Evolutionary conservation across 2,329 filamentous ascomycete genomes (phyloP).

Genomic region (Verticillium klebahnii): DNA sequence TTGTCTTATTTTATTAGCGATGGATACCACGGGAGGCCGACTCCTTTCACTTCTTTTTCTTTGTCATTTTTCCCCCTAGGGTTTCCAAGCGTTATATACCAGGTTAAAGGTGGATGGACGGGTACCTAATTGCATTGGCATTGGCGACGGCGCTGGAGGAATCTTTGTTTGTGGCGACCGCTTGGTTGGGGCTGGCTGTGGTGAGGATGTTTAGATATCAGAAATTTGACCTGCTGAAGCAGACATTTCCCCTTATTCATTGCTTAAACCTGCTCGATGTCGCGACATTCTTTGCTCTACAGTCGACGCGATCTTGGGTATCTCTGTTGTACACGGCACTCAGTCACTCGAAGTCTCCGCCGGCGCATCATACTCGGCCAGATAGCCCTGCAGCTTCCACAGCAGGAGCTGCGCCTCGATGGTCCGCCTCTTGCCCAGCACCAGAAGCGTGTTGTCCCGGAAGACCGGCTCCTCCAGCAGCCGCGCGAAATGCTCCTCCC

Average conservation of each 20-base stretch:
- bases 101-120: not conserved
- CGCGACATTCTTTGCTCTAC: not conserved
- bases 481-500: slow-evolving; percentile 34
- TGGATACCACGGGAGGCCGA: not conserved
- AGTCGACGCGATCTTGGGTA: not conserved
- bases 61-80: not conserved
- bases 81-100: not conserved
- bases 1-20: not conserved
- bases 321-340: not conserved
- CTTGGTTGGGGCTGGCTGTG: not conserved
- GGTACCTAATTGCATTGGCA: not conserved
- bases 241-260: not conserved
- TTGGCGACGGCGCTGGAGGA: not conserved
- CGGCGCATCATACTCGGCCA: slow-evolving; percentile 18
- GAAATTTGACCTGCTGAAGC: not conserved
- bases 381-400: slow-evolving; percentile 56
- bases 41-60: not conserved
- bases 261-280: not conserved
- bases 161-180: not conserved
- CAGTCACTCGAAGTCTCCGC: not conserved
- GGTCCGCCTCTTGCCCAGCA: slow-evolving; percentile 33
- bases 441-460: slow-evolving; percentile 25
- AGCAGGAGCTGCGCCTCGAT: slow-evolving; percentile 43
- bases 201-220: not conserved
- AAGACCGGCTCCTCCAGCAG: slow-evolving; percentile 21